A percentile compares a stretch with the other conserved stretches of the same genome.
phyloP scores from a whole-genome alignment of 306 rosid genomes.

The Quercus wislizeni region DNA sequence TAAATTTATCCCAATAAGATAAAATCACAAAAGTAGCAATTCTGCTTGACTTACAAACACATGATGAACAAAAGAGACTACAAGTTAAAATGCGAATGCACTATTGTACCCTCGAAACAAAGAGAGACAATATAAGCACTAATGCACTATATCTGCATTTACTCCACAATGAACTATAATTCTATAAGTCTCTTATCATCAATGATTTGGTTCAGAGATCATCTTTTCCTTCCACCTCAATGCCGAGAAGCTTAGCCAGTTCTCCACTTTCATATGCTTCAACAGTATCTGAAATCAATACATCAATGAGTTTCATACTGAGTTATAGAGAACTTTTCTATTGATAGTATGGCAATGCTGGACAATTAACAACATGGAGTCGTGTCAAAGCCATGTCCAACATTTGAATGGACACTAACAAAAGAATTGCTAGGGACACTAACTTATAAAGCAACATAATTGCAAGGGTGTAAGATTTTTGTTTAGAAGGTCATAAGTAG shows the following conservation, averaged over 20 bases:
- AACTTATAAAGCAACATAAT: neutral
- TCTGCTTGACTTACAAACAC: neutral
- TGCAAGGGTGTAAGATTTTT: neutral
- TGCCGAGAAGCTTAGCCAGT: slow-evolving; percentile 68
- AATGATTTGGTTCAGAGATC: slow-evolving; percentile 51
- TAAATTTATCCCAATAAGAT: no score
- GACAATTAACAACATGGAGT: neutral
- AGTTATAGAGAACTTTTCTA: neutral
- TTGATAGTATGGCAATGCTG: neutral
- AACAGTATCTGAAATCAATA: slow-evolving; percentile 57
- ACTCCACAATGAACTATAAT: neutral
- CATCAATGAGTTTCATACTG: neutral
- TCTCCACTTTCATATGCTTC: slow-evolving; percentile 76
- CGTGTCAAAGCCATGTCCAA: neutral
- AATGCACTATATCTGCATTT: neutral
- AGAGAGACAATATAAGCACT: neutral
- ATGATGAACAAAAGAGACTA: neutral
- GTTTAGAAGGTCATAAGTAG: neutral
- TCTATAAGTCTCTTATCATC: neutral
- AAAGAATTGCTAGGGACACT: neutral
- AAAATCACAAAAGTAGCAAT: neutral
- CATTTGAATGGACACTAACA: neutral
- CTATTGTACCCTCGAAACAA: neutral
- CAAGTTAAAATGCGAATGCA: neutral
- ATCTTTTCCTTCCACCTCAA: slow-evolving; percentile 29